Percentiles rank a stretch among this genome's conserved stretches.
phyloP scores from a whole-genome alignment of 2,329 filamentous ascomycete species.

The Aspergillus vadensis region DNA sequence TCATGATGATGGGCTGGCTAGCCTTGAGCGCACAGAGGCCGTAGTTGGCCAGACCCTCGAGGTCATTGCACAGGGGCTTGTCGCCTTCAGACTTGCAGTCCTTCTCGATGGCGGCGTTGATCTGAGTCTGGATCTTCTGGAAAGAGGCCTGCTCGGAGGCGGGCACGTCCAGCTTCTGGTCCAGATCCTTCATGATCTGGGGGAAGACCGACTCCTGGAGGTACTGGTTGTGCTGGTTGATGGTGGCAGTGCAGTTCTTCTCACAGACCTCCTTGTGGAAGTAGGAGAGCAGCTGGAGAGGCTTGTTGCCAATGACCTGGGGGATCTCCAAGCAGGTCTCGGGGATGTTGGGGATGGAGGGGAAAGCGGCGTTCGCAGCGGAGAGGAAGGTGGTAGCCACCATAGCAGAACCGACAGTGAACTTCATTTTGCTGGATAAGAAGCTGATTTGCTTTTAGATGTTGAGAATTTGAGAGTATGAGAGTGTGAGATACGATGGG shows the following conservation, averaged over 20 bases:
- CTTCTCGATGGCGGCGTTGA: slow-evolving; percentile 10
- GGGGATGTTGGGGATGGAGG: slow-evolving; percentile 8
- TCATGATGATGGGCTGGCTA: slow-evolving; percentile 9
- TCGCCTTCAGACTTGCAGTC: slow-evolving; percentile 11
- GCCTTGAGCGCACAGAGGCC: slow-evolving; percentile 11
- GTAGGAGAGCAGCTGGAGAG: slow-evolving; percentile 12
- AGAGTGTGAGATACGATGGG: not conserved
- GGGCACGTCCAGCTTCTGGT: slow-evolving; percentile 8
- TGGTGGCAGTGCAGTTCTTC: slow-evolving; percentile 16
- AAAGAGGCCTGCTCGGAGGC: slow-evolving; percentile 9
- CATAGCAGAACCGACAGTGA: not conserved
- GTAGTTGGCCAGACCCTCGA: not conserved
- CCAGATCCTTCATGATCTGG: slow-evolving; percentile 9
- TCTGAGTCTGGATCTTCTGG: slow-evolving; percentile 9
- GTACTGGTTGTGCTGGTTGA: slow-evolving; percentile 16
- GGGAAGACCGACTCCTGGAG: slow-evolving; percentile 13
- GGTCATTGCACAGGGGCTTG: slow-evolving; percentile 13
- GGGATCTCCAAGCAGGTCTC: slow-evolving; percentile 12
- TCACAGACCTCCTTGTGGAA: slow-evolving; percentile 15
- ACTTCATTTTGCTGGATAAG: not conserved
- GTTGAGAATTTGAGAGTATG: not conserved
- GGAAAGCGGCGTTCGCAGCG: not conserved
- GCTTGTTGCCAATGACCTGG: slow-evolving; percentile 14
- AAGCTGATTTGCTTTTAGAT: not conserved
- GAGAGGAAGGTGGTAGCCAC: slow-evolving; percentile 2